Base-by-base conservation (phyloP, 83 land plant genomes). In the Diphasiastrum complanatum region DNA sequence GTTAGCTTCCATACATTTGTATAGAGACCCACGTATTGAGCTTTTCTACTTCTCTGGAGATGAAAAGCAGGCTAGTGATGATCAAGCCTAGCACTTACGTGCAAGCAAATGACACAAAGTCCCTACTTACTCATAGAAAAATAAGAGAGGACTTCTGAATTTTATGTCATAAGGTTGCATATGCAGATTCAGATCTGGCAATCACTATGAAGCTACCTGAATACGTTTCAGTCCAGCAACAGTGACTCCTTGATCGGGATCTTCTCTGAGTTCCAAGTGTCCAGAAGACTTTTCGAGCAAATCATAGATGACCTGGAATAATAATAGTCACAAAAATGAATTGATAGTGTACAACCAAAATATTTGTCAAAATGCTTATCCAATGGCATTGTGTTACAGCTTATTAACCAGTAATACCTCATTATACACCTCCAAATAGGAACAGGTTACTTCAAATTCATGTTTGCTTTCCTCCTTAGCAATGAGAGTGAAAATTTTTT, bases 361-460 rank as follows among this genome's bases (percentile, higher is more conserved):
- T 2, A 20, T 49, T 24, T 49, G 3, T 5, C 26, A 4, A 20
- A 60, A 3, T 60, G 5, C 36, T 19, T 52, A 33, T 18, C 59
- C n/a, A 6, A 34, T n/a, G 8, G 29, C 67, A 28, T 60, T 51
- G 35, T 50, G 26, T 16, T 47, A 32, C 48, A 46, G 53, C 12
- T 47, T 25, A 35, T 3, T 16, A 34, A 31, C 25, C 51, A 11
- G 33, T 27, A 2, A 29, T 75, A 91, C 97, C 78, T 91, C 97
- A 78, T 91, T 91, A 64, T 91, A 87, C 34, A 91, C 97, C 79
- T 91, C 97, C 61, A 91, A 81, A 52, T 91, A 91, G 55, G 97
- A 91, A 61, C 95, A 87, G 45, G 85, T 80, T 54, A 91, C 95
- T 69, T 87, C 97, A 63, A 87, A 85, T 11, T 79, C 78, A 77